These are phyloP conservation scores for Angomonas ambiguus DNA, from an alignment of 208 protist species.

Conservation along the genomic window DNA sequence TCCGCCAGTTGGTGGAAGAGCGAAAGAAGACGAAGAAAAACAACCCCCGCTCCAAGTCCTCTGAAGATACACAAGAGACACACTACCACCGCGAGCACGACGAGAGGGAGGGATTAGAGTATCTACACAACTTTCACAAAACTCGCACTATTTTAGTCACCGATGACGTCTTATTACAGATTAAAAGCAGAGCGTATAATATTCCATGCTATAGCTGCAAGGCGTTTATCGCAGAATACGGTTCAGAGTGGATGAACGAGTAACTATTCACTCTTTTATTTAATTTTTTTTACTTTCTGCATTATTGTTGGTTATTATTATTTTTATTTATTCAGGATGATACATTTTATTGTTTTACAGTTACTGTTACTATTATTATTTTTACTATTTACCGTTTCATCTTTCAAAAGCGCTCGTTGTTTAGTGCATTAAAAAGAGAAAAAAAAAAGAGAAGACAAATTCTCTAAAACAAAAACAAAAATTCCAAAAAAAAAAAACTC, in stretches of 20 bases:
- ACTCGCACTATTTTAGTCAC: neutral
- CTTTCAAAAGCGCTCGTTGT: too few species aligned
- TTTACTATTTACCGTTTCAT: too few species aligned
- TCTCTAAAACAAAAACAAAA: too few species aligned
- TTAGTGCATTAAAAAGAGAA: too few species aligned
- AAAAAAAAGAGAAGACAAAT: too few species aligned
- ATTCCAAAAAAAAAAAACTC: neutral
- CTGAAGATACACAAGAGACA: neutral
- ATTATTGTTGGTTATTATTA: too few species aligned
- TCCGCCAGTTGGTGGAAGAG: neutral
- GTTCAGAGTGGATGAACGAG: neutral
- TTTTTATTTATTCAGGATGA: too few species aligned
- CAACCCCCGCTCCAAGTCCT: neutral
- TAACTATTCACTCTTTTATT: neutral
- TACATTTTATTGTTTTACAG: too few species aligned
- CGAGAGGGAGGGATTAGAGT: too few species aligned
- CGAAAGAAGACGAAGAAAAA: neutral
- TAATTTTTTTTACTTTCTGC: too few species aligned
- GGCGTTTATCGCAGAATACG: neutral
- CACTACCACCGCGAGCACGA: neutral
- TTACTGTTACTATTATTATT: too few species aligned
- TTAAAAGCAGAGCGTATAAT: neutral
- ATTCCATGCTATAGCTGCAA: neutral
- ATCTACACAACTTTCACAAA: neutral
- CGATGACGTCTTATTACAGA: neutral